phyloP scores from a whole-genome alignment of 495 filamentous ascomycete species.

The Neurospora hispaniola region DNA sequence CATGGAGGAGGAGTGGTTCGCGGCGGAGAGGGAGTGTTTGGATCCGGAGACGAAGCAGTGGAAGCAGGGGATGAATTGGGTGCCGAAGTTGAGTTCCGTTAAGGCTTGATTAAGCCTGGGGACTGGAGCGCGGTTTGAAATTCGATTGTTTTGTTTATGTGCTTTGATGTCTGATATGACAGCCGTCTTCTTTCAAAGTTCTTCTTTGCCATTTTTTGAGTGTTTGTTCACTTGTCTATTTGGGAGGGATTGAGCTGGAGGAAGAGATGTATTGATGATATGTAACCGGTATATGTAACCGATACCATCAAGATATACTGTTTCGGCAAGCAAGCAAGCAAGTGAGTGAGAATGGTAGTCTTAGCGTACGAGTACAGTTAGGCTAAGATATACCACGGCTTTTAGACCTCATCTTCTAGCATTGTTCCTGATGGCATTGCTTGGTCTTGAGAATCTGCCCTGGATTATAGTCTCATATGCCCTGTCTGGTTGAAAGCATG shows the following conservation, averaged over 20 bases:
- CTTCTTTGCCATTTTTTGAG: too few relatives aligned
- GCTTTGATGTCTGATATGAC: neutral
- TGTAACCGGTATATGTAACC: neutral
- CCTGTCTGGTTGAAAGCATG: too few relatives aligned
- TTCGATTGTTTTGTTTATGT: neutral
- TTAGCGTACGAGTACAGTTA: neutral
- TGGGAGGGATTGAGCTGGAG: neutral
- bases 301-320: neutral
- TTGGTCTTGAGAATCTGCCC: too few relatives aligned
- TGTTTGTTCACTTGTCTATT: neutral
- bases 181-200: too few relatives aligned
- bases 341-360: neutral
- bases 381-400: neutral
- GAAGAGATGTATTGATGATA: neutral
- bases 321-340: neutral
- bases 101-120: neutral
- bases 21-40: constrained; percentile 22
- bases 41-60: constrained; percentile 24
- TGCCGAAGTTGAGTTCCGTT: neutral
- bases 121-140: neutral
- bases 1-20: constrained; percentile 25
- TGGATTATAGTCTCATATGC: too few relatives aligned
- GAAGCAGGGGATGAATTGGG: constrained; percentile 6
- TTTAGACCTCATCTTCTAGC: neutral
- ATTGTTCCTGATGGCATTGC: neutral